Percentiles rank a stretch among this genome's conserved stretches.
phyloP scores from a whole-genome alignment of 345 rosid species.

The Arabidopsis suecica region DNA sequence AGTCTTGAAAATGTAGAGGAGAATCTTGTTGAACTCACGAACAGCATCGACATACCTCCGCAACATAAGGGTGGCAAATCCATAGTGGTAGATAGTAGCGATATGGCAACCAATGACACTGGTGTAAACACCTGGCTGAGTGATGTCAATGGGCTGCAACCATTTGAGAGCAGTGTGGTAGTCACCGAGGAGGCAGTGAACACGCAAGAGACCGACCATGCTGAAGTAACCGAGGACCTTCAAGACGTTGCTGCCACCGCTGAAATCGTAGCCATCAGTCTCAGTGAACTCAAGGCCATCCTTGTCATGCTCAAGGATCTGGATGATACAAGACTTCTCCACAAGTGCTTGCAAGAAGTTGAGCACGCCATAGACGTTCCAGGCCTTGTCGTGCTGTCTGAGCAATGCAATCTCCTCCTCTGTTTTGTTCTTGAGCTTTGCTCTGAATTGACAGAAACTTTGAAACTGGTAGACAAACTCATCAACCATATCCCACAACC shows the following conservation, averaged over 20 bases:
- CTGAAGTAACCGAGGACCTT: constrained; percentile 98
- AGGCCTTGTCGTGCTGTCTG: constrained; percentile 82
- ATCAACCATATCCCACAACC: constrained; percentile 99
- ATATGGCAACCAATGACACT: constrained; percentile 97
- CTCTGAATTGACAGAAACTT: constrained; percentile 94
- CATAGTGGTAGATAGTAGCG: constrained; percentile 90
- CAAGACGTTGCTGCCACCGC: constrained; percentile 95
- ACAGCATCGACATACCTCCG: constrained; percentile 97
- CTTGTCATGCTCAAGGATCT: constrained; percentile 93
- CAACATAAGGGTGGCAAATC: constrained; percentile 97
- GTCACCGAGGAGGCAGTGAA: constrained; percentile 96
- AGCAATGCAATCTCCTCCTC: constrained; percentile 89
- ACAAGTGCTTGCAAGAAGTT: constrained; percentile 98
- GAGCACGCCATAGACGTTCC: constrained; percentile 99
- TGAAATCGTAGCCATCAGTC: constrained; percentile 95
- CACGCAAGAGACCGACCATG: constrained; percentile 93
- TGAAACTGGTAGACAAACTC: constrained; percentile 99
- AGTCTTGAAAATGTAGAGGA: constrained; percentile 88
- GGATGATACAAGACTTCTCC: constrained; percentile 84
- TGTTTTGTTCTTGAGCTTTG: constrained; percentile 92
- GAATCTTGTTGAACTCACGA: constrained; percentile 94
- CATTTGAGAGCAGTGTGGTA: constrained; percentile 96
- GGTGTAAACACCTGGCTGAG: constrained; percentile 90
- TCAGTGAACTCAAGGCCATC: constrained; percentile 91
- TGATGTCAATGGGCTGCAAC: constrained; percentile 89